A percentile compares a stretch with the other conserved stretches of the same genome.
phyloP scores from a whole-genome alignment of 139 green algal genomes.

The Haematococcus sp. region DNA sequence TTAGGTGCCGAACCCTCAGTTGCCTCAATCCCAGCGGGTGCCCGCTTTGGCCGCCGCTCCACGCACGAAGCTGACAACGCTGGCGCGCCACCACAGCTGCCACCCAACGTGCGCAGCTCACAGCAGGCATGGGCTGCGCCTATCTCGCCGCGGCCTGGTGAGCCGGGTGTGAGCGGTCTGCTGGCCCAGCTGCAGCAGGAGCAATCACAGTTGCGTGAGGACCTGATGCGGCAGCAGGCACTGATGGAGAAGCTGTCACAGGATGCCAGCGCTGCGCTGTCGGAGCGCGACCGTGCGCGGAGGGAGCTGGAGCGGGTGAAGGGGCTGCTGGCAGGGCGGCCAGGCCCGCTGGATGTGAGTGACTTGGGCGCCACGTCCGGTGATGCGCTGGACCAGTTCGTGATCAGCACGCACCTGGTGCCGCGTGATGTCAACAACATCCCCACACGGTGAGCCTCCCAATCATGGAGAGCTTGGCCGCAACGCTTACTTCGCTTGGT shows the following conservation, averaged over 20 bases:
- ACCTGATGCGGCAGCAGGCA: slow-evolving; percentile 20
- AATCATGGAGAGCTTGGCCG: too few relatives aligned
- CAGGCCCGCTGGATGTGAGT: background rate
- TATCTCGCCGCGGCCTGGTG: too few relatives aligned
- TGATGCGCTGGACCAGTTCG: background rate
- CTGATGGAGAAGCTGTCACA: slow-evolving; percentile 21
- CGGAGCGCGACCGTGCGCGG: slow-evolving; percentile 18
- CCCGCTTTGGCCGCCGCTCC: too few relatives aligned
- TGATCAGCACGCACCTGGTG: slow-evolving; percentile 10
- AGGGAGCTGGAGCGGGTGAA: background rate
- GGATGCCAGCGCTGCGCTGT: slow-evolving; percentile 10
- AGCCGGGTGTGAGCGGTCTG: too few relatives aligned
- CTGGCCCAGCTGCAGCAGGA: slow-evolving; percentile 16
- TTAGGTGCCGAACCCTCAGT: too few relatives aligned
- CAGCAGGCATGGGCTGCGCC: too few relatives aligned
- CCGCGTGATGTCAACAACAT: slow-evolving; percentile 9
- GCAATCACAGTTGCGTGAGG: slow-evolving; percentile 28
- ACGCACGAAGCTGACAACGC: too few relatives aligned
- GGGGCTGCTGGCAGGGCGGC: background rate
- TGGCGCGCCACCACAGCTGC: too few relatives aligned
- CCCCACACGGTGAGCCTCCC: background rate
- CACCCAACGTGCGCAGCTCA: too few relatives aligned
- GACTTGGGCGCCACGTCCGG: background rate
- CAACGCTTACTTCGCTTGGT: too few relatives aligned
- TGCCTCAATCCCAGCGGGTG: too few relatives aligned